Conservation (phyloP, 495 filamentous ascomycete genomes). For the Acidomyces sp. region DNA sequence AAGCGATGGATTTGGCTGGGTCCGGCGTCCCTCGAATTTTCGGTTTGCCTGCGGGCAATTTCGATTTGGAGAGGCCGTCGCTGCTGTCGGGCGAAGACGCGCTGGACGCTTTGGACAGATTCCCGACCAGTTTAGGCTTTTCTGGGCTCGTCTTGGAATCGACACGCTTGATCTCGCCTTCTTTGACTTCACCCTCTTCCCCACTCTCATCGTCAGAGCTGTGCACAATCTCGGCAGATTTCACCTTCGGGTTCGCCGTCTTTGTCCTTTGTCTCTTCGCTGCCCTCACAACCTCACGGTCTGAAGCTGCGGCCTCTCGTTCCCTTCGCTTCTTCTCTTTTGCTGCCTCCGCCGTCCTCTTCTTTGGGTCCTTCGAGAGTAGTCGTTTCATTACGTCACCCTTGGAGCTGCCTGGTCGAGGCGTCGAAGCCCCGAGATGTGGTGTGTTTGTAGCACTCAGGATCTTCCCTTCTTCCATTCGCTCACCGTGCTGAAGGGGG, state of each 20-base stretch:
- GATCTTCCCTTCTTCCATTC: conserved; percentile 18
- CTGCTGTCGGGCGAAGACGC: conserved; percentile 7
- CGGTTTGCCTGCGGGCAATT: conserved; percentile 14
- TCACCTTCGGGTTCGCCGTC: conserved; percentile 35
- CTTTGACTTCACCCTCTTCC: conserved; percentile 16
- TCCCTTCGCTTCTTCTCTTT: conserved; percentile 25
- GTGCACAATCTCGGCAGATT: conserved; percentile 62
- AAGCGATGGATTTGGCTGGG: conserved; percentile 9
- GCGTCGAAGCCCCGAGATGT: conserved; percentile 32
- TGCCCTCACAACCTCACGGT: conserved; percentile 18
- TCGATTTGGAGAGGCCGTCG: conserved; percentile 4
- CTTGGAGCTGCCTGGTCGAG: conserved; percentile 30
- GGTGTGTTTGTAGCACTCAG: conserved; percentile 29
- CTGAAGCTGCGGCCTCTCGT: conserved; percentile 20
- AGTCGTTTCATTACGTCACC: conserved; percentile 45
- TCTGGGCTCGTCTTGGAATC: conserved; percentile 10
- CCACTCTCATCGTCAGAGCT: conserved; percentile 62
- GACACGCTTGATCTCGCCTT: conserved; percentile 1
- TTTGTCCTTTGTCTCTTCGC: conserved; percentile 16
- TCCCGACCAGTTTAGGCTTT: conserved; percentile 5
- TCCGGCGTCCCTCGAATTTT: background rate
- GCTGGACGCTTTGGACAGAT: background rate
- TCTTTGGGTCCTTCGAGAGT: conserved; percentile 42
- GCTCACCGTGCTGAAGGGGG: conserved; percentile 42
- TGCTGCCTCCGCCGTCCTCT: conserved; percentile 26